A percentile compares a stretch with the other conserved stretches of the same genome.
Conservation (phyloP, 305 asterid genomes). For the Fraxinus platypoda region DNA sequence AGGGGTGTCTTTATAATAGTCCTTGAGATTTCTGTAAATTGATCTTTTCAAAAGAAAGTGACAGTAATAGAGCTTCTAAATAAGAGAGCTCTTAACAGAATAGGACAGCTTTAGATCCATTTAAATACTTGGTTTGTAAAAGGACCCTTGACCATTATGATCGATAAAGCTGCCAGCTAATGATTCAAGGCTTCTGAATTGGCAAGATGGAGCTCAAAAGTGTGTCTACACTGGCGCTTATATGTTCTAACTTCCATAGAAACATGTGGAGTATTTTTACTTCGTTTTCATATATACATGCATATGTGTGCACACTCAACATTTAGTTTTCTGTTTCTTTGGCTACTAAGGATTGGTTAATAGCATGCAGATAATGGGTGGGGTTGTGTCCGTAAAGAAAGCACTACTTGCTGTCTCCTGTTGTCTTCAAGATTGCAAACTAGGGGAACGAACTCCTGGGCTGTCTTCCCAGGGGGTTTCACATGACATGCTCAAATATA, state of each 20-base stretch:
- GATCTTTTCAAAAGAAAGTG: neutral
- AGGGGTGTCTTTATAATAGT: neutral
- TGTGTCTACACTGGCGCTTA: neutral
- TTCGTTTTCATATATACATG: neutral
- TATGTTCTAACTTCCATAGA: neutral
- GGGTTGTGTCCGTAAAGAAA: slow-evolving; percentile 44
- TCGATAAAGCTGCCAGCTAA: neutral
- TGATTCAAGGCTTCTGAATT: neutral
- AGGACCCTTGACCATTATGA: neutral
- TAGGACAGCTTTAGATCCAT: neutral
- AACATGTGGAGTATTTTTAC: neutral
- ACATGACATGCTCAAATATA: slow-evolving; percentile 21
- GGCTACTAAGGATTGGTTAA: slow-evolving; percentile 19
- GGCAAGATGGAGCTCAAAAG: neutral
- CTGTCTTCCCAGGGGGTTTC: slow-evolving; percentile 22
- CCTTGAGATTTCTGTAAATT: neutral
- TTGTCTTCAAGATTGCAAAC: slow-evolving; percentile 41
- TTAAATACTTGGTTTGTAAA: neutral
- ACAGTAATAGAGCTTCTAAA: neutral
- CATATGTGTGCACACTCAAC: neutral
- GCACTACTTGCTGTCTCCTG: slow-evolving; percentile 51
- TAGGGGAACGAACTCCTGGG: slow-evolving; percentile 28
- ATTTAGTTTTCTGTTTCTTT: neutral
- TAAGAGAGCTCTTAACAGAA: neutral
- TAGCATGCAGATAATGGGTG: slow-evolving; percentile 52